Evolutionary conservation across 768 basidiomycete genomes (phyloP).

Genomic region (Tricholoma bakamatsutake): DNA sequence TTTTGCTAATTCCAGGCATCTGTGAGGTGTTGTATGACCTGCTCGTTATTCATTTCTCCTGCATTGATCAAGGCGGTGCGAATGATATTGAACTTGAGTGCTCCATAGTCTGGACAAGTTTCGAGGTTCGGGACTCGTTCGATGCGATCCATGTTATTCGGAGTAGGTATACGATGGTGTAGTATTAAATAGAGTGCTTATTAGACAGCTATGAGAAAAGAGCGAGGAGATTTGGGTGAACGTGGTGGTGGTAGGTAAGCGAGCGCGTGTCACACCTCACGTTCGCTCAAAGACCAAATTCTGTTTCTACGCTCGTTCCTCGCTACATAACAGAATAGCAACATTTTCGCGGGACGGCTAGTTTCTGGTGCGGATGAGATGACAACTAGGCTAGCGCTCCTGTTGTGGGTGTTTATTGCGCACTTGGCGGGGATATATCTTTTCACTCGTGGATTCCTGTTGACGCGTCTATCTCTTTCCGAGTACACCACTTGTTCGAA

Average conservation of each 20-base stretch:
- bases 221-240: neutral
- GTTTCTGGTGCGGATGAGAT: slow-evolving; percentile 2
- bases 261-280: no score
- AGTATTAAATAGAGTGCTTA: neutral
- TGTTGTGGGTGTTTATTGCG: slow-evolving; percentile 57
- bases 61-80: no score
- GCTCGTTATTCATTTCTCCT: no score
- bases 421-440: slow-evolving; percentile 81
- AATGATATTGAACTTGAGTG: no score
- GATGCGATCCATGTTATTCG: neutral
- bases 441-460: slow-evolving; percentile 88
- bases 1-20: no score
- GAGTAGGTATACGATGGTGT: neutral
- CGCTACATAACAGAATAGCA: no score
- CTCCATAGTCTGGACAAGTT: neutral
- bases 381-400: slow-evolving; percentile 19
- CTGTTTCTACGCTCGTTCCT: no score
- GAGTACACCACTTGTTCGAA: slow-evolving; percentile 40
- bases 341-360: neutral
- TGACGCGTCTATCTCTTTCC: slow-evolving; percentile 68
- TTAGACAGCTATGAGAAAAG: neutral
- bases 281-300: no score
- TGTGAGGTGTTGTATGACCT: no score
- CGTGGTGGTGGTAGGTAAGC: neutral
- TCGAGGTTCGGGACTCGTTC: neutral